Evolutionary conservation across 2,329 filamentous ascomycete species (phyloP).

Genomic region (Cytospora piceae): DNA sequence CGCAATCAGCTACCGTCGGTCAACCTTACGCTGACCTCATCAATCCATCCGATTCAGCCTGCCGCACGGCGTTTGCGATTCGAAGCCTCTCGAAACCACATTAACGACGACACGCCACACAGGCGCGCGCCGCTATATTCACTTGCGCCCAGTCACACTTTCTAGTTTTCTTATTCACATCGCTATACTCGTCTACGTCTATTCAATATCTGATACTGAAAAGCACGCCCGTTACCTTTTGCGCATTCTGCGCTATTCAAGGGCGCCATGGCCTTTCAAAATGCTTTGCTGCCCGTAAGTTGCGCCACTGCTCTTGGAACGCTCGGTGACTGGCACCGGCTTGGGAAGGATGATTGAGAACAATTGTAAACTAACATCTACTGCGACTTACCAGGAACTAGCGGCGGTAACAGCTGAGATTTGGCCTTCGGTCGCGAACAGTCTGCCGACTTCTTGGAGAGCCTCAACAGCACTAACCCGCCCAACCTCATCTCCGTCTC

Average conservation of each 20-base stretch:
- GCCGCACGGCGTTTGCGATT: conserved; percentile 3
- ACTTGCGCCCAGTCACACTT: conserved; percentile 4
- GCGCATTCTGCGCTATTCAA: conserved; percentile 28
- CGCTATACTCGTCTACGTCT: background rate
- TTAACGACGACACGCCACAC: conserved; percentile 12
- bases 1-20: background rate
- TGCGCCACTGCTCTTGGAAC: background rate
- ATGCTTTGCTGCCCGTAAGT: conserved; percentile 30
- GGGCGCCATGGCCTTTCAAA: conserved; percentile 30
- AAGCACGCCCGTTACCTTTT: background rate
- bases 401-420: conserved; percentile 46
- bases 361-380: background rate
- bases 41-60: conserved; percentile 16
- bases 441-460: conserved; percentile 43
- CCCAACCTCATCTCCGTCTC: background rate
- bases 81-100: conserved; percentile 10
- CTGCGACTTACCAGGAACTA: conserved; percentile 45
- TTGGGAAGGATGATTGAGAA: too few relatives aligned
- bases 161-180: background rate
- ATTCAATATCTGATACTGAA: background rate
- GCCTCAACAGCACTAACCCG: conserved; percentile 2
- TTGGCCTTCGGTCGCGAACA: conserved; percentile 47
- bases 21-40: conserved; percentile 24
- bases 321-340: background rate
- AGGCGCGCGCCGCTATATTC: background rate